A percentile compares a stretch with the other conserved stretches of the same genome.
These are phyloP conservation scores for Didymella lethalis DNA, from an alignment of 2,329 filamentous ascomycete genomes.

Conservation along the genomic window DNA sequence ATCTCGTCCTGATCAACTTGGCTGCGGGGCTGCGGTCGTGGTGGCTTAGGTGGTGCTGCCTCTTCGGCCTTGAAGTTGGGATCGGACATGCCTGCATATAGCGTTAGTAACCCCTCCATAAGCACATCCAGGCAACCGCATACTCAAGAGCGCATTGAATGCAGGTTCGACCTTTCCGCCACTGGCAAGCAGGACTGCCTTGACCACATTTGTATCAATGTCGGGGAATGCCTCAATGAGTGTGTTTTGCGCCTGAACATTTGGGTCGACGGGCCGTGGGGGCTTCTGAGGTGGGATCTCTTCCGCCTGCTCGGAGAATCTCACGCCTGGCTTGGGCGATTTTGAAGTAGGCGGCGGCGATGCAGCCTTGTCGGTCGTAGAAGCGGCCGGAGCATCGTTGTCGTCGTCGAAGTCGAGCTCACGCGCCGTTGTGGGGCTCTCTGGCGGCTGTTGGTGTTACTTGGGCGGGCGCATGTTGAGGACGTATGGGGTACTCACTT, in stretches of 20 bases:
- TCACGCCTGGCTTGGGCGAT: conserved; percentile 55
- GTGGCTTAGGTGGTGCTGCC: conserved; percentile 76
- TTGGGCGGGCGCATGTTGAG: neutral
- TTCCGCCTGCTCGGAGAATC: conserved; percentile 55
- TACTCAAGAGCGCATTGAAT: conserved; percentile 92
- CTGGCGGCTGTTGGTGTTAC: conserved; percentile 28
- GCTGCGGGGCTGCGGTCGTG: conserved; percentile 75
- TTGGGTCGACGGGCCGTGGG: conserved; percentile 79
- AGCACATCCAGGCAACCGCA: conserved; percentile 33
- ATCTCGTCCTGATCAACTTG: conserved; percentile 91
- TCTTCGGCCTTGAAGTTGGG: conserved; percentile 60
- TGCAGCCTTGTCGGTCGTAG: conserved; percentile 43
- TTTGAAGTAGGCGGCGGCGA: conserved; percentile 28
- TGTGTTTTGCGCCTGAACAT: conserved; percentile 85
- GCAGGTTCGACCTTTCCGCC: conserved; percentile 88
- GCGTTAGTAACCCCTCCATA: conserved; percentile 25
- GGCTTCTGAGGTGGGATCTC: conserved; percentile 76
- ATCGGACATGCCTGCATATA: conserved; percentile 60
- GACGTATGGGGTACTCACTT: conserved; percentile 22
- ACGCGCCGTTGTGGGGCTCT: conserved; percentile 61
- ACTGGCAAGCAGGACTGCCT: conserved; percentile 86
- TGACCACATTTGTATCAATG: conserved; percentile 82
- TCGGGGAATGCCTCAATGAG: conserved; percentile 92
- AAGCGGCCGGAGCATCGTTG: conserved; percentile 53
- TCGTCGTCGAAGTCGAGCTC: conserved; percentile 67